Evolutionary conservation across 805 yeast genomes (phyloP).

Genomic region (Ogataea nakhonphanomensis): DNA sequence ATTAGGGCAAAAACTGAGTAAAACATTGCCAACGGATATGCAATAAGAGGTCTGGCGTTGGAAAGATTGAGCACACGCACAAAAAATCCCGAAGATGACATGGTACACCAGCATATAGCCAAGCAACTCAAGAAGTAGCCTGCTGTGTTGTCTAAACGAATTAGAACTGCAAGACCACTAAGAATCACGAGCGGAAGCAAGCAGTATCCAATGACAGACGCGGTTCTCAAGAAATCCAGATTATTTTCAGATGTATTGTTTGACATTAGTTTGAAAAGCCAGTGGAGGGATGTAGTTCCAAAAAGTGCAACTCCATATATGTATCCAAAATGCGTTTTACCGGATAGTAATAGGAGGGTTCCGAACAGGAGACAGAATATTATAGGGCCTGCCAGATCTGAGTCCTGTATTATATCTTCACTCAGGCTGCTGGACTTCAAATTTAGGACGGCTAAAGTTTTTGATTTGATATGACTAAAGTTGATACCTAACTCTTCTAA

Average conservation of each 20-base stretch:
- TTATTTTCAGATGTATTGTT: slow-evolving; percentile 37
- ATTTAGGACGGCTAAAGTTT: slow-evolving; percentile 82
- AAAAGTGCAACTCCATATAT: slow-evolving; percentile 93
- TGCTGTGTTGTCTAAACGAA: slow-evolving; percentile 63
- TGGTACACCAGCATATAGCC: slow-evolving; percentile 86
- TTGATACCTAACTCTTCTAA: slow-evolving; percentile 92
- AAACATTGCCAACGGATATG: slow-evolving; percentile 88
- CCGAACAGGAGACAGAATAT: slow-evolving; percentile 87
- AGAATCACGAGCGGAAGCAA: slow-evolving; percentile 81
- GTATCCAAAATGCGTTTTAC: slow-evolving; percentile 95
- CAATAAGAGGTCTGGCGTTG: slow-evolving; percentile 85
- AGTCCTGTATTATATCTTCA: slow-evolving; percentile 76
- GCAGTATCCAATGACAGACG: slow-evolving; percentile 92
- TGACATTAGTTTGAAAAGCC: slow-evolving; percentile 84
- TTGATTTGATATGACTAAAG: slow-evolving; percentile 78
- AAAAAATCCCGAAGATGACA: slow-evolving; percentile 89
- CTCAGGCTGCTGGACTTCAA: slow-evolving; percentile 59
- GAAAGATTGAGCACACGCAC: slow-evolving; percentile 78
- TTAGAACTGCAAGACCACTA: slow-evolving; percentile 65
- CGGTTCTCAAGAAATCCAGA: slow-evolving; percentile 66
- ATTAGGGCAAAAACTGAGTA: slow-evolving; percentile 92
- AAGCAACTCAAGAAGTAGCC: slow-evolving; percentile 70
- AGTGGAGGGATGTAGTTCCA: slow-evolving; percentile 83
- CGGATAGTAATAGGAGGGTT: slow-evolving; percentile 73
- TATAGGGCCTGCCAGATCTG: slow-evolving; percentile 94